These are phyloP conservation scores for Debaryomyces psychrophilus DNA, from an alignment of 1,139 yeast species.

Conservation along the genomic window DNA sequence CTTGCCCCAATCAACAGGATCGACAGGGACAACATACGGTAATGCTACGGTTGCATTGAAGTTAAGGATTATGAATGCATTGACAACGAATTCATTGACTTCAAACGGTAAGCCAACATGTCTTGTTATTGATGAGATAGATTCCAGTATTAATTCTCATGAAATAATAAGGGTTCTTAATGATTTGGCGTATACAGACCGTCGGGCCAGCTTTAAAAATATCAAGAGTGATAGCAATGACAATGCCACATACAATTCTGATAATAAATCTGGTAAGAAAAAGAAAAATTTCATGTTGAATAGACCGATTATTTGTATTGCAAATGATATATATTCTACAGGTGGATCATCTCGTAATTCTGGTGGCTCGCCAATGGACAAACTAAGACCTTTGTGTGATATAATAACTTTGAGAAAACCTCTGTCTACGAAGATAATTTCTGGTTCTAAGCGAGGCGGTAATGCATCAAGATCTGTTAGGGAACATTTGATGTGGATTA, in stretches of 20 bases:
- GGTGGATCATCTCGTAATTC: constrained; percentile 23
- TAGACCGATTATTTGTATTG: constrained; percentile 90
- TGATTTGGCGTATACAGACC: constrained; percentile 65
- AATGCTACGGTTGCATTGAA: constrained; percentile 36
- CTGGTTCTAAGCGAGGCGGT: constrained; percentile 35
- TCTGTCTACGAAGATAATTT: constrained; percentile 43
- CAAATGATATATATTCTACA: constrained; percentile 80
- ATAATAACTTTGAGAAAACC: constrained; percentile 68
- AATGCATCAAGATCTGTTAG: constrained; percentile 39
- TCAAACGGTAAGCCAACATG: constrained; percentile 69
- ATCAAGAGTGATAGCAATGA: constrained; percentile 10
- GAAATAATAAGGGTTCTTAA: constrained; percentile 75
- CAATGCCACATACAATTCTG: constrained; percentile 13
- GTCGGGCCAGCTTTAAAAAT: constrained; percentile 41
- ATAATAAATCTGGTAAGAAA: constrained; percentile 26
- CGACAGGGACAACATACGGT: constrained; percentile 17
- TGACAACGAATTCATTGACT: constrained; percentile 65
- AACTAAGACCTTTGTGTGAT: constrained; percentile 73
- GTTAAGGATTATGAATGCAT: constrained; percentile 65
- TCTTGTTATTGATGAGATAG: constrained; percentile 85
- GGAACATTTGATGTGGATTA: constrained; percentile 45
- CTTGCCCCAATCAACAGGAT: constrained; percentile 27
- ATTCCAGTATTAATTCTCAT: constrained; percentile 74
- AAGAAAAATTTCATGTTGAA: constrained; percentile 47
- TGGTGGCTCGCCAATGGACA: constrained; percentile 58